These are phyloP conservation scores for Xylaria venustula DNA, from an alignment of 495 filamentous ascomycete genomes.

Conservation along the genomic window DNA sequence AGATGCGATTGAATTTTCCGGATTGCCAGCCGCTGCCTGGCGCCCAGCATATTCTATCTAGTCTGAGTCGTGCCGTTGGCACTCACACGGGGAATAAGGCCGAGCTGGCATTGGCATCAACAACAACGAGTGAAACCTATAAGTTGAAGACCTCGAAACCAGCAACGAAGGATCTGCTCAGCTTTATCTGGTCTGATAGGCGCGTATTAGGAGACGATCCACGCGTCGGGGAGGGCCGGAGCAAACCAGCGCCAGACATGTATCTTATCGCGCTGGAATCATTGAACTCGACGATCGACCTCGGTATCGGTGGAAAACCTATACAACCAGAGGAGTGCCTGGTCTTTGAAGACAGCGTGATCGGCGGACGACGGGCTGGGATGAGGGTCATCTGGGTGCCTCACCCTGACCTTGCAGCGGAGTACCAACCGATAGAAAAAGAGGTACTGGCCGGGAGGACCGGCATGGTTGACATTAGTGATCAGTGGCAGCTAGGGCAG, in stretches of 20 bases:
- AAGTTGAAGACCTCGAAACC: background rate
- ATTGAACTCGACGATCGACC: conserved; percentile 59
- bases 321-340: conserved; percentile 67
- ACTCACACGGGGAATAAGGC: background rate
- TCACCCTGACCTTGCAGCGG: conserved; percentile 62
- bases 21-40: conserved; percentile 64
- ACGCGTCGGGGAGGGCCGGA: conserved; percentile 63
- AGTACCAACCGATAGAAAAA: conserved; percentile 63
- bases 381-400: conserved; percentile 90
- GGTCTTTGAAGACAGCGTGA: conserved; percentile 84
- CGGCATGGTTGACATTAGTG: conserved; percentile 50
- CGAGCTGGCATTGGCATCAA: background rate
- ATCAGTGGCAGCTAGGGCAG: conserved; percentile 39
- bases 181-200: conserved; percentile 28
- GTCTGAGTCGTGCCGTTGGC: background rate
- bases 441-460: conserved; percentile 75
- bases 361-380: conserved; percentile 77
- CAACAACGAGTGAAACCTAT: background rate
- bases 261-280: conserved; percentile 72
- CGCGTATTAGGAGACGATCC: conserved; percentile 72
- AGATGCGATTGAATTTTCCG: conserved; percentile 65
- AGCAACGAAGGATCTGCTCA: background rate
- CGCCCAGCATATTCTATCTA: conserved; percentile 60
- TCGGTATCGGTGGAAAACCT: background rate
- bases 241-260: conserved; percentile 84